Percentiles rank a stretch among this genome's conserved stretches.
Conservation (phyloP, 345 rosid genomes). For the Draba incana region DNA sequence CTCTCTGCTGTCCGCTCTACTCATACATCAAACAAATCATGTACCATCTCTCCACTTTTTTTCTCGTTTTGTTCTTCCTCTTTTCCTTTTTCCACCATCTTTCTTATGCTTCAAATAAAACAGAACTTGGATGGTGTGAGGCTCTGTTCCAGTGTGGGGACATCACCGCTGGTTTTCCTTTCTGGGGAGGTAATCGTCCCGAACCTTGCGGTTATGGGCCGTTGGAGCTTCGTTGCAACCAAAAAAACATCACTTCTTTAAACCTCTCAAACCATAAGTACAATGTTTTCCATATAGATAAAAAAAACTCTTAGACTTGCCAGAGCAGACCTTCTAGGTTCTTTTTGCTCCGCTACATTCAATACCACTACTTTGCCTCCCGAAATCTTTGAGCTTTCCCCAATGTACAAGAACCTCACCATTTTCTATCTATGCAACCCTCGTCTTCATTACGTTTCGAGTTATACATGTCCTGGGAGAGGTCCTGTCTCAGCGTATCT, state of each 20-base stretch:
- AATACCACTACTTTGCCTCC: constrained; percentile 14
- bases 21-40: background rate
- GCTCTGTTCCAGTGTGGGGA: constrained; percentile 36
- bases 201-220: constrained; percentile 10
- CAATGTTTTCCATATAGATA: constrained; percentile 23
- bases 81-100: background rate
- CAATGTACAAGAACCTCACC: background rate
- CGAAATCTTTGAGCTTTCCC: background rate
- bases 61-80: background rate
- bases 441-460: no score
- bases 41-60: no score
- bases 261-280: background rate
- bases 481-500: no score
- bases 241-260: background rate
- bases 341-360: constrained; percentile 6
- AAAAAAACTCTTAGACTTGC: constrained; percentile 25
- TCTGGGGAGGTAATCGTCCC: constrained; percentile 34
- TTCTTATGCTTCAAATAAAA: constrained; percentile 7
- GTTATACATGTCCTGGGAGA: no score
- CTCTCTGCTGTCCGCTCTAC: no score
- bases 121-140: background rate
- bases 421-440: no score
- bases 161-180: constrained; percentile 43
- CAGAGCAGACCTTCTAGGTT: constrained; percentile 13
- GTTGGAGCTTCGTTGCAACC: constrained; percentile 39